A percentile compares a stretch with the other conserved stretches of the same genome.
phyloP scores from a whole-genome alignment of 2,329 filamentous ascomycete species.

The Fusarium metavorans region DNA sequence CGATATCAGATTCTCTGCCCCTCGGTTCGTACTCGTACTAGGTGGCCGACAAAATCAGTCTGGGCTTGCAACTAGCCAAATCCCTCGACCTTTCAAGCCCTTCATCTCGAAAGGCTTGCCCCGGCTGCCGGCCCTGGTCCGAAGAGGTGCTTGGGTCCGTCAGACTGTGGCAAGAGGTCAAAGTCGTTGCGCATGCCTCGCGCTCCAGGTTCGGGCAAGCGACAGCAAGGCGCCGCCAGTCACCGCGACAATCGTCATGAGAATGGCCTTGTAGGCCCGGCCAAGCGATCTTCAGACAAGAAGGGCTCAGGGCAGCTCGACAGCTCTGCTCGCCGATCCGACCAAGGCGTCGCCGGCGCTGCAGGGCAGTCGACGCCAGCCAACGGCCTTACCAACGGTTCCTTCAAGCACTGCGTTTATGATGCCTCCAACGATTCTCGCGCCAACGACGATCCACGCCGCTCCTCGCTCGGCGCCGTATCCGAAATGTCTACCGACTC shows the following conservation, averaged over 20 bases:
- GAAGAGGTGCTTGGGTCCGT: constrained; percentile 51
- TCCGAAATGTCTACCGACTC: constrained; percentile 70
- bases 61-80: constrained; percentile 23
- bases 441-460: constrained; percentile 57
- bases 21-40: constrained; percentile 24
- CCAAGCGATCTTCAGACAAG: constrained; percentile 53
- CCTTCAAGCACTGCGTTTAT: constrained; percentile 48
- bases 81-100: constrained; percentile 24
- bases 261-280: constrained; percentile 81
- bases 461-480: constrained; percentile 63
- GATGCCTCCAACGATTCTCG: constrained; percentile 55
- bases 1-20: constrained; percentile 23
- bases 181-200: constrained; percentile 69
- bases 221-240: constrained; percentile 71
- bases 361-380: constrained; percentile 47
- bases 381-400: constrained; percentile 50
- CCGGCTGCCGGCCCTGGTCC: constrained; percentile 53
- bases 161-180: constrained; percentile 50
- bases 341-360: constrained; percentile 46
- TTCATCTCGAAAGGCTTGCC: constrained; percentile 45
- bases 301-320: constrained; percentile 62
- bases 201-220: constrained; percentile 68
- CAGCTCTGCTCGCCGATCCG: constrained; percentile 51
- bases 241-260: constrained; percentile 84
- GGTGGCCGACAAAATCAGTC: constrained; percentile 16